Evolutionary conservation across 2,329 filamentous ascomycete genomes (phyloP).

Genomic region (Colletotrichum sp.): DNA sequence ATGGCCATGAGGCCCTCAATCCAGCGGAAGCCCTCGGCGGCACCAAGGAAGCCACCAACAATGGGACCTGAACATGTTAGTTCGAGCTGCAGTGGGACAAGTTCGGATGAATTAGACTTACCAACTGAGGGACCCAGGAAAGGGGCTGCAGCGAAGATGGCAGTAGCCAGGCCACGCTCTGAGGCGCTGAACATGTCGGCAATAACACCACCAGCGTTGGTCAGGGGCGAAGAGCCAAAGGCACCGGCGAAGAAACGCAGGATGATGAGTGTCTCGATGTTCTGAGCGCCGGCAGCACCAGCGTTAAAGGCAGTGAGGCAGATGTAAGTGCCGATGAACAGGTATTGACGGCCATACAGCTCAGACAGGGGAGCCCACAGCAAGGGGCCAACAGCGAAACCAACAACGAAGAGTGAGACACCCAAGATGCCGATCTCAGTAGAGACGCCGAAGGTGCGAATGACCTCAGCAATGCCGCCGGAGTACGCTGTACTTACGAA

Average conservation of each 20-base stretch:
- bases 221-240: slow-evolving; percentile 66
- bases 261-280: slow-evolving; percentile 63
- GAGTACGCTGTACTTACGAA: slow-evolving; percentile 69
- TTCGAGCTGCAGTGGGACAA: slow-evolving; percentile 65
- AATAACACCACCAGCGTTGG: slow-evolving; percentile 66
- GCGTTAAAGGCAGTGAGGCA: slow-evolving; percentile 66
- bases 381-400: slow-evolving; percentile 64
- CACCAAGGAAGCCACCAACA: slow-evolving; percentile 69
- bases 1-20: slow-evolving; percentile 69
- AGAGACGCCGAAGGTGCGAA: slow-evolving; percentile 52
- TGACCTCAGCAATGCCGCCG: slow-evolving; percentile 56
- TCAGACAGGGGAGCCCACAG: slow-evolving; percentile 70
- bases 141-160: slow-evolving; percentile 68
- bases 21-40: slow-evolving; percentile 72
- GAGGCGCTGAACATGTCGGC: slow-evolving; percentile 63
- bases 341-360: slow-evolving; percentile 62
- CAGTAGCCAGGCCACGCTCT: slow-evolving; percentile 62
- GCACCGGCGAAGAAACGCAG: slow-evolving; percentile 68
- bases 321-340: slow-evolving; percentile 64
- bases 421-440: slow-evolving; percentile 51
- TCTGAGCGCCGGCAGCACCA: slow-evolving; percentile 60
- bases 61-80: slow-evolving; percentile 69
- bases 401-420: slow-evolving; percentile 51
- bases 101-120: slow-evolving; percentile 59
- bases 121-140: slow-evolving; percentile 69